Evolutionary conservation across 106 monocot genomes (phyloP), one percentile per base, ranked within the genome.

Genomic region (Hemerocallis citrina): DNA sequence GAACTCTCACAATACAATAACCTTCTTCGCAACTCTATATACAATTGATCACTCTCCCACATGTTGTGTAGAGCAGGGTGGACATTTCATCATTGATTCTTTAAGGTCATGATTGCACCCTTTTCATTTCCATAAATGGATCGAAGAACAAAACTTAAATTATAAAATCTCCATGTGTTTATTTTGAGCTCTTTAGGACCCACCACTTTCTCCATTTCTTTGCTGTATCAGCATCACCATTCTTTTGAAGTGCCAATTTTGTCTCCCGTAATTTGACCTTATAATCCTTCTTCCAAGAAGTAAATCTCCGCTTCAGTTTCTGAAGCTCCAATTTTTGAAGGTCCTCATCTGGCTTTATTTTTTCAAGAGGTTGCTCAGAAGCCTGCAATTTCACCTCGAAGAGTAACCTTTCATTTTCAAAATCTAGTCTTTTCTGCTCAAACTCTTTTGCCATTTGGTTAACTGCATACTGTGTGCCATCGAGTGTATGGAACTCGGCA

Each of bases 231-330:
- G 9, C 9, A 19, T 40, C 40, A 50, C 68, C 65, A 38, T 52
- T 49, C 77, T 92, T 75, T 4, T 73, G 70, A 77, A 98, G 81
- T 25, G 76, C 69, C 11, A 10, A 29, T 57, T 91, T 87, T 4
- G 81, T 79, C 66, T 79, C 87, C 21, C 65, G 65, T 55, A 98
- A 80, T 38, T 81, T 78, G 14, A 55, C 70, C 41, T 74, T 79
- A 62, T 81, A 98, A 47, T 85, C 81, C 61, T 82, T 98, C 67
- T 85, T 88, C 96, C 96, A 98, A 12, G 69, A 30, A 39, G 49
- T 51, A 70, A 98, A 91, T 28, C 70, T 65, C 16, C 34, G 30
- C 68, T 91, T 98, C 61, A 98, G 68, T 59, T 70, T 87, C 38
- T 60, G 72, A 34, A 98, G 65, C 28, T 91, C 96, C n/a, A n/a